Conservation (phyloP, 129 eudicot genomes). For the Pseudognaphalium luteoalbum region DNA sequence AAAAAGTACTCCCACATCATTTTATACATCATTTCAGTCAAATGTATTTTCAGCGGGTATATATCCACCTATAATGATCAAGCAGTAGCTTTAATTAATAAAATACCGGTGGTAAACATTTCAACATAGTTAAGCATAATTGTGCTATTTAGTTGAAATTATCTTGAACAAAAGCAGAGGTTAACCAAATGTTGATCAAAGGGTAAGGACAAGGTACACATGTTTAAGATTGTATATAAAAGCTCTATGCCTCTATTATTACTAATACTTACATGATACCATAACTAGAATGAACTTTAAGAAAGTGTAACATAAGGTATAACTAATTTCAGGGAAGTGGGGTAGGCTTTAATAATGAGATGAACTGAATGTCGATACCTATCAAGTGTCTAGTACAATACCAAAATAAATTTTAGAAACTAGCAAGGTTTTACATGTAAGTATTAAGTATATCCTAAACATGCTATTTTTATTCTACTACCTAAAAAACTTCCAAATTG, state of each 20-base stretch:
- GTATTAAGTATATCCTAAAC: not conserved
- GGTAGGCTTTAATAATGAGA: not conserved
- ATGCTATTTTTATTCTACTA: not conserved
- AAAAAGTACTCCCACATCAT: constrained; percentile 98
- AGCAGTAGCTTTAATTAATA: constrained; percentile 15
- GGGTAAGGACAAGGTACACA: not conserved
- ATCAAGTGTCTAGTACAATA: not conserved
- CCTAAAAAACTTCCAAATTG: not conserved
- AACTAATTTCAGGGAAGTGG: not conserved
- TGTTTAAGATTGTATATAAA: not conserved
- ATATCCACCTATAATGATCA: constrained; percentile 72
- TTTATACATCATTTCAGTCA: constrained; percentile 83
- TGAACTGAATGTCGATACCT: not conserved
- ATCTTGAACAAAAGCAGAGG: not conserved
- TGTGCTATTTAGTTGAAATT: not conserved
- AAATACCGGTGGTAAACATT: not conserved
- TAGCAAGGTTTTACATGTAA: not conserved
- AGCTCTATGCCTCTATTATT: constrained; percentile 2
- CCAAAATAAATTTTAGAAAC: not conserved
- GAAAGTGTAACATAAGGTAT: not conserved
- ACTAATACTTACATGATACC: not conserved
- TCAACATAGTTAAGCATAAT: not conserved
- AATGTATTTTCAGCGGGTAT: constrained; percentile 89
- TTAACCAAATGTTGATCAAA: not conserved
- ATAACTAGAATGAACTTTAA: not conserved